Percentiles rank a stretch among this genome's conserved stretches.
phyloP scores from a whole-genome alignment of 1,284 basidiomycete genomes.

The Leccinum fallax region DNA sequence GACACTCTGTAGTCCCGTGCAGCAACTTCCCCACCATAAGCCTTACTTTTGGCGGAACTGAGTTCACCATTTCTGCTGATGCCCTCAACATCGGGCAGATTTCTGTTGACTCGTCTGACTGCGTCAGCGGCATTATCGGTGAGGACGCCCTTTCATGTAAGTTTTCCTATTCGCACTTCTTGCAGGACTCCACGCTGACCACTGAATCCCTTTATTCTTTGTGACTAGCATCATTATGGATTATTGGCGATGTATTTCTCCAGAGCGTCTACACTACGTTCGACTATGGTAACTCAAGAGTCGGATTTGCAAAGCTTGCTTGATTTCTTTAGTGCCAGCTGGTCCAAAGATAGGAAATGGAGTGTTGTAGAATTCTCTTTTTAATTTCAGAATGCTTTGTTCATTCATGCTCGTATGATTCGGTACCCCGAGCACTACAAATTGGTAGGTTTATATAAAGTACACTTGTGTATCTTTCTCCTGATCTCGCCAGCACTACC shows the following conservation, averaged over 20 bases:
- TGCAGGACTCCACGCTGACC: no score
- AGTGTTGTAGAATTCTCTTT: background rate
- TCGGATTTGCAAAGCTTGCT: background rate
- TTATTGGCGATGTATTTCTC: background rate
- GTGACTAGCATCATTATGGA: background rate
- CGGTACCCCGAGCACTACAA: background rate
- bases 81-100: slow-evolving; percentile 41
- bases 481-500: no score
- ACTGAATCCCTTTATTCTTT: background rate
- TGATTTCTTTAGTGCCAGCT: background rate
- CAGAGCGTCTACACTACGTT: background rate
- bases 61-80: slow-evolving; percentile 40
- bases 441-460: no score
- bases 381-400: no score
- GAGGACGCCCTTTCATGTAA: background rate
- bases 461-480: no score
- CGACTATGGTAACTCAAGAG: background rate
- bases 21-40: slow-evolving; percentile 37
- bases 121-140: slow-evolving; percentile 31
- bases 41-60: slow-evolving; percentile 44
- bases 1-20: slow-evolving; percentile 42
- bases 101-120: slow-evolving; percentile 31
- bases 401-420: no score
- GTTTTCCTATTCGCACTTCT: background rate
- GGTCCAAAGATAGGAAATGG: background rate